These are phyloP conservation scores for Penicillium janthinellum DNA, from an alignment of 2,329 filamentous ascomycete genomes.

Conservation along the genomic window DNA sequence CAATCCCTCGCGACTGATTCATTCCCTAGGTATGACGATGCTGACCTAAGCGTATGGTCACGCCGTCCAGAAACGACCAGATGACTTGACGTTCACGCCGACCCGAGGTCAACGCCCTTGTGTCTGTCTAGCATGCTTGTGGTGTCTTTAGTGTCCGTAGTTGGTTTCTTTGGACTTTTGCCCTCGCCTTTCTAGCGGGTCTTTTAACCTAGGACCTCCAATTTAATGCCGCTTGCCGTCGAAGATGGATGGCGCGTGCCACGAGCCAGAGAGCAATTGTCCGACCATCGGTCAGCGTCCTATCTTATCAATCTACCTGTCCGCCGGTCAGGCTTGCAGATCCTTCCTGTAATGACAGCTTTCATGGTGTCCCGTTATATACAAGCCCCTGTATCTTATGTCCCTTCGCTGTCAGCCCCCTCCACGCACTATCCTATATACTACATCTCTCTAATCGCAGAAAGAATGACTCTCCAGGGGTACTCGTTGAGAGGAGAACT, in stretches of 20 bases:
- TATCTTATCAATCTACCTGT: not conserved
- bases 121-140: not conserved
- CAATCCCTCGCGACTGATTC: not conserved
- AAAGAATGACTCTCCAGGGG: too few relatives aligned
- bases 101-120: not conserved
- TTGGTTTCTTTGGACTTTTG: not conserved
- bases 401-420: too few relatives aligned
- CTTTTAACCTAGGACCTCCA: not conserved
- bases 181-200: not conserved
- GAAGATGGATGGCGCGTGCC: too few relatives aligned
- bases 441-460: too few relatives aligned
- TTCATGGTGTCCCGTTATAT: too few relatives aligned
- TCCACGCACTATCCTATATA: too few relatives aligned
- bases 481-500: too few relatives aligned
- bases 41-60: not conserved
- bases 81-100: not conserved
- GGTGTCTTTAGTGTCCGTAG: not conserved
- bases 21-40: not conserved
- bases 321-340: not conserved
- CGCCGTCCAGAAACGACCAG: not conserved
- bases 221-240: not conserved
- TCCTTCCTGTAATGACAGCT: too few relatives aligned
- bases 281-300: not conserved
- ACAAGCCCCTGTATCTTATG: too few relatives aligned
- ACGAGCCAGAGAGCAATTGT: not conserved